Evolutionary conservation across 805 yeast genomes (phyloP).

Genomic region (Saccharomycopsis capsularis): DNA sequence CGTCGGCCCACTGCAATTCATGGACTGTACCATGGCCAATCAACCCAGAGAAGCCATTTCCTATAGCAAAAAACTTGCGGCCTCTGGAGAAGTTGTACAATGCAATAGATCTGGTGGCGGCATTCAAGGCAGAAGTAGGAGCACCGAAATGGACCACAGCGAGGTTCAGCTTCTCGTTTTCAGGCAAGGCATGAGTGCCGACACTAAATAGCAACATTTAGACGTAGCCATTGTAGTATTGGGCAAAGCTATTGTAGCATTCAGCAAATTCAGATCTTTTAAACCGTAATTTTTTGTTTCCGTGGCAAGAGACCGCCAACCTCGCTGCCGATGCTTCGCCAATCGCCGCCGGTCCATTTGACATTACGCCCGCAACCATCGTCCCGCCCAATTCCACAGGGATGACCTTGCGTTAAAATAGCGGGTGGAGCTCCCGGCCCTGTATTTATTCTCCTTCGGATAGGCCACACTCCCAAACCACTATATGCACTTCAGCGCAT

Average conservation of each 20-base stretch:
- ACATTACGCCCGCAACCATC: too few species aligned
- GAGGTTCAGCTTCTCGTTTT: conserved; percentile 54
- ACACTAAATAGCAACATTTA: conserved; percentile 64
- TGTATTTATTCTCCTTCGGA: too few species aligned
- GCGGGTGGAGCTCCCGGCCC: too few species aligned
- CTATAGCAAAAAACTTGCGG: conserved; percentile 83
- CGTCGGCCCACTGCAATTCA: conserved; percentile 73
- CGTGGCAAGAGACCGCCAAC: too few species aligned
- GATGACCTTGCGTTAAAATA: too few species aligned
- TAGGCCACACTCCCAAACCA: too few species aligned
- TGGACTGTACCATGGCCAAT: conserved; percentile 81
- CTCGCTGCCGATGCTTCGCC: too few species aligned
- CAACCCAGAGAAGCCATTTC: conserved; percentile 90
- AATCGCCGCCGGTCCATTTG: too few species aligned
- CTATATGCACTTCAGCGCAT: too few species aligned
- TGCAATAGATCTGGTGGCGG: conserved; percentile 85
- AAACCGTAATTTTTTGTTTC: conserved; percentile 74
- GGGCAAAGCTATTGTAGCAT: conserved; percentile 58
- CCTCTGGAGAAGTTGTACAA: conserved; percentile 84
- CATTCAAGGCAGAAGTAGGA: conserved; percentile 93
- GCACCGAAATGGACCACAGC: conserved; percentile 94
- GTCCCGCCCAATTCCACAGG: too few species aligned
- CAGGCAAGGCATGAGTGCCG: conserved; percentile 49
- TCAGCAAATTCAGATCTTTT: conserved; percentile 88
- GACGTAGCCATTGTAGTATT: conserved; percentile 41